Percentiles rank a stretch among this genome's conserved stretches.
phyloP scores from a whole-genome alignment of 2,329 filamentous ascomycete species.

The Aspergillus uvarum region DNA sequence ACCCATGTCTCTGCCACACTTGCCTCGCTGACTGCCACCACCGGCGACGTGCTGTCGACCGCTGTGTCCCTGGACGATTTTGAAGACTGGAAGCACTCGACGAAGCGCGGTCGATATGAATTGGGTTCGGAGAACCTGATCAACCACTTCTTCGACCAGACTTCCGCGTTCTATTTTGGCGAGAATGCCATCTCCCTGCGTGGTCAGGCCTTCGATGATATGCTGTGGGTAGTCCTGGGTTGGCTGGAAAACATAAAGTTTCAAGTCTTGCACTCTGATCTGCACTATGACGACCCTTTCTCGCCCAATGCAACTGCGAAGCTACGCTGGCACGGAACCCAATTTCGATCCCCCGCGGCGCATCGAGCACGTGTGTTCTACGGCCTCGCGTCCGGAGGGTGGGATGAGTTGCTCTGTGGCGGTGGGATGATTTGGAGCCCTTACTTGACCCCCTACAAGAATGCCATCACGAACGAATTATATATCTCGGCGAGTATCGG shows the following conservation, averaged over 20 bases:
- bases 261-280: slow-evolving; percentile 64
- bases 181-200: slow-evolving; percentile 75
- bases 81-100: slow-evolving; percentile 5
- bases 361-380: slow-evolving; percentile 84
- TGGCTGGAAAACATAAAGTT: slow-evolving; percentile 85
- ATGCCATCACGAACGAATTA: slow-evolving; percentile 91
- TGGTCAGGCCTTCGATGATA: slow-evolving; percentile 84
- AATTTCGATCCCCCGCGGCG: slow-evolving; percentile 74
- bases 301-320: slow-evolving; percentile 22
- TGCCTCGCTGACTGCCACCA: slow-evolving; percentile 62
- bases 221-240: slow-evolving; percentile 89
- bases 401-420: slow-evolving; percentile 76
- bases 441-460: slow-evolving; percentile 79
- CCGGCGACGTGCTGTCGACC: slow-evolving; percentile 45
- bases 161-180: slow-evolving; percentile 78
- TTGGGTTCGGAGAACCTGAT: slow-evolving; percentile 72
- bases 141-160: slow-evolving; percentile 76
- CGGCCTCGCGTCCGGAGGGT: slow-evolving; percentile 73
- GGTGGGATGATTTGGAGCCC: slow-evolving; percentile 94
- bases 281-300: slow-evolving; percentile 54
- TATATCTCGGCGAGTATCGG: slow-evolving; percentile 79
- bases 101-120: slow-evolving; percentile 14
- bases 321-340: slow-evolving; percentile 68
- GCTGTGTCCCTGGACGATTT: slow-evolving; percentile 25
- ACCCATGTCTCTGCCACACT: slow-evolving; percentile 76